These are phyloP conservation scores for Ophiostoma ips DNA, from an alignment of 2,329 filamentous ascomycete genomes.

Conservation along the genomic window DNA sequence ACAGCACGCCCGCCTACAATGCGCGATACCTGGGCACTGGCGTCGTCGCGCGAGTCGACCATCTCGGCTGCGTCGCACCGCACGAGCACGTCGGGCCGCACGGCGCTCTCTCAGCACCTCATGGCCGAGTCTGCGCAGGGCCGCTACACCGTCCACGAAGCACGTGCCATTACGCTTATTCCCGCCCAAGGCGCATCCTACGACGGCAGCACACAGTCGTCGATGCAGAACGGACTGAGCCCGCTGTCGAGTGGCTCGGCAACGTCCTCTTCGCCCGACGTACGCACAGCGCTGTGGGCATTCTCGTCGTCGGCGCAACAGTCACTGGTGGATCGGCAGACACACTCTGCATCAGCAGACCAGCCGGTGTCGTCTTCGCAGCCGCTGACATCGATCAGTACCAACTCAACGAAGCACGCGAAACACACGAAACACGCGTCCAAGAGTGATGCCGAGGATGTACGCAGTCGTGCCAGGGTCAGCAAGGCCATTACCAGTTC, in stretches of 20 bases:
- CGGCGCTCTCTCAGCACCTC: neutral
- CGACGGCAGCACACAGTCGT: neutral
- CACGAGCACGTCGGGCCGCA: neutral
- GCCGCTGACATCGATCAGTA: conserved; percentile 36
- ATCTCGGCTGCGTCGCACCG: conserved; percentile 14
- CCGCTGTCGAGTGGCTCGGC: too few species aligned
- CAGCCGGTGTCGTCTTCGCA: conserved; percentile 24
- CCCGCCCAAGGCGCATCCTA: conserved; percentile 15
- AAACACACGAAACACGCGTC: conserved; percentile 14
- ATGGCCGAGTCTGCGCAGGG: neutral
- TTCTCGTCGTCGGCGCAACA: too few species aligned
- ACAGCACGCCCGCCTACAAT: neutral
- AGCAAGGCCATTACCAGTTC: too few species aligned
- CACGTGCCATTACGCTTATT: conserved; percentile 25
- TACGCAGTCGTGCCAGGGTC: too few species aligned
- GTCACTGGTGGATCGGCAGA: too few species aligned
- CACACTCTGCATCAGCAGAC: too few species aligned
- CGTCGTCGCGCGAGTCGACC: conserved; percentile 24
- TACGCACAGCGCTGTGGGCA: too few species aligned
- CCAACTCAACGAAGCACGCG: conserved; percentile 34
- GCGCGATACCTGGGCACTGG: conserved; percentile 1
- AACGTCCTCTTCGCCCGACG: too few species aligned
- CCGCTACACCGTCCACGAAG: conserved; percentile 21
- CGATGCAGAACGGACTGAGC: neutral
- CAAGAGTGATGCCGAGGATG: conserved; percentile 9